phyloP scores from a whole-genome alignment of 1,139 yeast species.

The Yamadazyma buinensis region DNA sequence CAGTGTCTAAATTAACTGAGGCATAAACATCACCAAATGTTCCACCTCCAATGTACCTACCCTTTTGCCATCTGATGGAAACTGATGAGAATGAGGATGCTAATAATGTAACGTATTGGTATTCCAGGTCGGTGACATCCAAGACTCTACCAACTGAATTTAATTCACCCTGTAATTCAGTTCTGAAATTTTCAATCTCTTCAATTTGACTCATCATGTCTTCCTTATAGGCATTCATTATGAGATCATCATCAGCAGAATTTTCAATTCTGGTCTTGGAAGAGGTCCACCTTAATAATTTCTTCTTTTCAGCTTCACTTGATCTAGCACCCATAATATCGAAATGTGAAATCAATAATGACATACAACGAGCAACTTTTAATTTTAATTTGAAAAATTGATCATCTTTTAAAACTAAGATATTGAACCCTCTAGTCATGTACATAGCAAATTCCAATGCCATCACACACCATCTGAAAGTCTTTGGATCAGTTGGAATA shows the following conservation, averaged over 20 bases:
- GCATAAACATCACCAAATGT: constrained; percentile 93
- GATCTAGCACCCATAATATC: constrained; percentile 98
- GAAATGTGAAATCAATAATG: constrained; percentile 87
- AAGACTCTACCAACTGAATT: constrained; percentile 80
- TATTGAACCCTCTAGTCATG: constrained; percentile 87
- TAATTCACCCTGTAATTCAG: constrained; percentile 44
- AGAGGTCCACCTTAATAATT: constrained; percentile 50
- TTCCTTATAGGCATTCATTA: constrained; percentile 51
- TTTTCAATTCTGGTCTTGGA: constrained; percentile 46
- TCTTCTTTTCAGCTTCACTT: constrained; percentile 69
- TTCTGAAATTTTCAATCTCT: constrained; percentile 56
- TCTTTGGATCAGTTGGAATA: constrained; percentile 83
- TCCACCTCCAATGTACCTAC: constrained; percentile 91
- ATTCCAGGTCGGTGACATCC: constrained; percentile 83
- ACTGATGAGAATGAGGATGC: constrained; percentile 90
- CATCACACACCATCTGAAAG: constrained; percentile 93
- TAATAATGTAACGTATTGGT: constrained; percentile 78
- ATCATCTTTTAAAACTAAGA: constrained; percentile 72
- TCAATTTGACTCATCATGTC: constrained; percentile 58
- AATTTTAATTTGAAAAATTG: constrained; percentile 70
- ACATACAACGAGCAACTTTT: constrained; percentile 94
- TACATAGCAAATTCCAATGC: constrained; percentile 97
- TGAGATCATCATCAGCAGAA: constrained; percentile 59
- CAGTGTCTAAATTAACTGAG: constrained; percentile 89
- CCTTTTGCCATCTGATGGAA: constrained; percentile 96